Base-by-base conservation (phyloP, 2,329 filamentous ascomycete genomes). In the Aureobasidium lini region DNA sequence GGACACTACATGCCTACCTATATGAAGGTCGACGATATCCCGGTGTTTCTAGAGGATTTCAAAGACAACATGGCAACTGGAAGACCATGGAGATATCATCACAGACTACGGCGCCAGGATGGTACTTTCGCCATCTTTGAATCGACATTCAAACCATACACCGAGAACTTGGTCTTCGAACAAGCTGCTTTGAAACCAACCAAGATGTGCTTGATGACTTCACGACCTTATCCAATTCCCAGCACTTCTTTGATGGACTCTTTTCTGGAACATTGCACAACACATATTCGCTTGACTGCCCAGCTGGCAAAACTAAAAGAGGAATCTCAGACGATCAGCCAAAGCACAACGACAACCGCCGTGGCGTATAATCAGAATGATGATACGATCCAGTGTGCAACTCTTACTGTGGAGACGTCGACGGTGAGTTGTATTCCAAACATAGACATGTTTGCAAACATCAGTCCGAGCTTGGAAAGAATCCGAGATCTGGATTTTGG, bases 11-110 rank as follows among this genome's bases (percentile, higher is more conserved):
- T 57, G n/a, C 36, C 39, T 15, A 43, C 52, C 28, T 46, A 43
- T 23, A 57, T 57, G 52, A 42, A 57, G 46, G 31, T 36, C 18
- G 52, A 57, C 31, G 52, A 57, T 10, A 44, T 57, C 1, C 52
- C 52, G 7, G 52, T 44, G 3, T 57, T 44, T 10, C 40, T 57
- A 1, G 9, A 32, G 8, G 40, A 57, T 2, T 57, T 34, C n/a
- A 57, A 46, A 23, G 40, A 44, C 2, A 28, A 42, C 8, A 57
- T 57, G 52, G 39, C 52, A 16, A 2, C 13, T 8, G 52, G 52
- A 37, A 16, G 8, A 13, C n/a, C 52, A 13, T 57, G 52, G 52
- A 57, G 52, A 37, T 34, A 10, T 4, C 39, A 44, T 13, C 52
- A 57, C 13, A 29, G 52, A 32, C 29, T 57, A 31, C 40, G 52